Evolutionary conservation across 2,329 filamentous ascomycete species (phyloP).

Genomic region (Microcyclospora pomicola): DNA sequence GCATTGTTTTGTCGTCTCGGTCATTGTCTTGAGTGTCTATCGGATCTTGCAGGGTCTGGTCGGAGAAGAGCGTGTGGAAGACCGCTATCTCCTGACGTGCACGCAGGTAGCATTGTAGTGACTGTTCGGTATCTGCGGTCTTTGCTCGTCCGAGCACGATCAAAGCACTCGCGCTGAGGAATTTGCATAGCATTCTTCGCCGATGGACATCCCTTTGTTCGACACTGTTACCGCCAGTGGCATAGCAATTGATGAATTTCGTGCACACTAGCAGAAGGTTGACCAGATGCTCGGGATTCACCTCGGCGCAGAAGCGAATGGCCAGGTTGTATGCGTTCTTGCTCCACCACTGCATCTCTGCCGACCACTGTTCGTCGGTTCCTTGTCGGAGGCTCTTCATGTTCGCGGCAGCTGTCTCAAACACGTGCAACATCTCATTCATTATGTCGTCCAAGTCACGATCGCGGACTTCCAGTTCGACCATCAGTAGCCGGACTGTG

Average conservation of each 20-base stretch:
- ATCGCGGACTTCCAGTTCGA: constrained; percentile 26
- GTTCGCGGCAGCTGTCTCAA: constrained; percentile 37
- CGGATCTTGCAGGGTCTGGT: too few relatives aligned
- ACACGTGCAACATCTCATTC: constrained; percentile 41
- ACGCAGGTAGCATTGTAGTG: constrained; percentile 48
- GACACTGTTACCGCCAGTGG: constrained; percentile 7
- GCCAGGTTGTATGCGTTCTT: constrained; percentile 70
- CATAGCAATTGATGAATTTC: constrained; percentile 15
- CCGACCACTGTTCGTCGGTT: constrained; percentile 29
- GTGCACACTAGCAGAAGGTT: constrained; percentile 39
- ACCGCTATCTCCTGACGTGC: constrained; percentile 46
- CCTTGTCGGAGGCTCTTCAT: constrained; percentile 27
- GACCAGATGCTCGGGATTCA: constrained; percentile 41
- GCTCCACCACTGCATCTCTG: constrained; percentile 73
- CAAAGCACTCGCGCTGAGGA: constrained; percentile 40
- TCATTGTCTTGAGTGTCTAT: constrained; percentile 25
- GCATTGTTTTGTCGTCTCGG: constrained; percentile 22
- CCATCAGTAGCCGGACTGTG: constrained; percentile 32
- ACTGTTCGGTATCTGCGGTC: constrained; percentile 28
- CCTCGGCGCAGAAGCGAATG: constrained; percentile 46
- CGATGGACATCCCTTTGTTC: constrained; percentile 28
- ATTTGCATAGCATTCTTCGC: constrained; percentile 56
- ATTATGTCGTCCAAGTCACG: constrained; percentile 15
- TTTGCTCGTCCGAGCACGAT: constrained; percentile 36
- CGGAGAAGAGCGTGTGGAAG: constrained; percentile 31